phyloP scores from a whole-genome alignment of 257 asterid species.

The Nicotiana knightiana region DNA sequence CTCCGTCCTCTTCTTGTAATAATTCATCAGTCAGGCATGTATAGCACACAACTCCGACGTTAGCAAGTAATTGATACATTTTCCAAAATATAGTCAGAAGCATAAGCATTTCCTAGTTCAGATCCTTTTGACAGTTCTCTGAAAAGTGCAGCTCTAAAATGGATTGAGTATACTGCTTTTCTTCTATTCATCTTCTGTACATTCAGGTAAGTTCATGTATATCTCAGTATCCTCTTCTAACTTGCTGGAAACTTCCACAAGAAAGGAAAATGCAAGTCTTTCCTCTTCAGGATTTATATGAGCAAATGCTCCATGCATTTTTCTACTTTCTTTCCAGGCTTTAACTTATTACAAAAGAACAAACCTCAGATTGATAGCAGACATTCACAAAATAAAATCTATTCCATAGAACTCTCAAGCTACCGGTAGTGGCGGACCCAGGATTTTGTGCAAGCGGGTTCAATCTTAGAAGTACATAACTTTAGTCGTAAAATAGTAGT shows the following conservation, averaged over 20 bases:
- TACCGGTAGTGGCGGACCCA: no score
- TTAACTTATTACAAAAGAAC: background rate
- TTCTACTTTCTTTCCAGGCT: background rate
- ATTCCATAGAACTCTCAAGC: background rate
- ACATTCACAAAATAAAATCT: background rate
- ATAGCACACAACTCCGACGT: background rate
- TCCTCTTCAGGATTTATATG: background rate
- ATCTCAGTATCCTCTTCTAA: background rate
- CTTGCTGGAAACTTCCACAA: background rate
- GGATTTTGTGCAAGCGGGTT: no score
- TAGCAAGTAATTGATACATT: background rate
- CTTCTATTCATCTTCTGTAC: background rate
- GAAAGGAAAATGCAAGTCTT: background rate
- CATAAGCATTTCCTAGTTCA: background rate
- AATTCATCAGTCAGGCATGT: background rate
- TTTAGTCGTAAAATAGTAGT: no score
- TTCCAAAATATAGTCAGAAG: background rate
- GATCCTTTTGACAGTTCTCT: background rate
- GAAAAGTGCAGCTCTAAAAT: background rate
- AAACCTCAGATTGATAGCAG: background rate
- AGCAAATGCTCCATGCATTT: background rate
- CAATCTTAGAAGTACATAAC: no score
- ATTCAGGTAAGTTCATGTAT: background rate
- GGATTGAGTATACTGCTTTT: background rate
- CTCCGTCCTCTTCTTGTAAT: background rate